Evolutionary conservation across 2,329 filamentous ascomycete genomes (phyloP), one percentile per base, ranked within the genome.

Genomic region (Venturiaceae sp.): DNA sequence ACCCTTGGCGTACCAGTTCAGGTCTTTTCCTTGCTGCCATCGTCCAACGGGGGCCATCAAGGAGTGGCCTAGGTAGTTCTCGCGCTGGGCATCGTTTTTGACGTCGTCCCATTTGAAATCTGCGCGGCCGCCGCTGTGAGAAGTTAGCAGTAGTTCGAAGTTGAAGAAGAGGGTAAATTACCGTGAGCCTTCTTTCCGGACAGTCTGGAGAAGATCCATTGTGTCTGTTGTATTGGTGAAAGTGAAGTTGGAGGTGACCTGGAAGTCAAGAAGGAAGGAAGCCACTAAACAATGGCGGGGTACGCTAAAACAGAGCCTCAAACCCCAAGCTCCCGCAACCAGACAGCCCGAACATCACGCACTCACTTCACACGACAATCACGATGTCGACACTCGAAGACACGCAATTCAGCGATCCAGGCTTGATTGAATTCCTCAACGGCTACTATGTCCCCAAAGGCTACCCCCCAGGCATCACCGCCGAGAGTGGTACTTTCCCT

Each of bases 31-130:
- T 68, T 92, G 85, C 67, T 94, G 89, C 92, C 92, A 96, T 64
- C 92, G 87, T 7, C 92, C 92, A 3, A 96, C 91, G 0, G 92
- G 90, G 0, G 92, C 92, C 79, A 92, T 96, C 60, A 96, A 75
- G 60, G 88, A 94, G 75, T 96, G 92, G 56, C 92, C 92, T 7
- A 96, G 86, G 71, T 87, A 87, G 70, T 86, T 96, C 73, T 99
- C 92, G 72, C 94, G 91, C 68, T 96, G 92, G 23, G 82, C 77
- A 54, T 91, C 95, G 63, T 80, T 84, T 70, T 92, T 87, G 68
- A 99, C 92, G 65, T 96, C 91, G 64, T 92, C 88, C 94, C 94
- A 97, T 75, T 86, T 92, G 77, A 99, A 99, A 72, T 96, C 91
- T 73, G 88, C 88, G 69, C 80, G 81, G 61, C 94, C 94, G 68